These are phyloP conservation scores for Hygrocybe punicea DNA, from an alignment of 768 basidiomycete genomes.

Conservation along the genomic window DNA sequence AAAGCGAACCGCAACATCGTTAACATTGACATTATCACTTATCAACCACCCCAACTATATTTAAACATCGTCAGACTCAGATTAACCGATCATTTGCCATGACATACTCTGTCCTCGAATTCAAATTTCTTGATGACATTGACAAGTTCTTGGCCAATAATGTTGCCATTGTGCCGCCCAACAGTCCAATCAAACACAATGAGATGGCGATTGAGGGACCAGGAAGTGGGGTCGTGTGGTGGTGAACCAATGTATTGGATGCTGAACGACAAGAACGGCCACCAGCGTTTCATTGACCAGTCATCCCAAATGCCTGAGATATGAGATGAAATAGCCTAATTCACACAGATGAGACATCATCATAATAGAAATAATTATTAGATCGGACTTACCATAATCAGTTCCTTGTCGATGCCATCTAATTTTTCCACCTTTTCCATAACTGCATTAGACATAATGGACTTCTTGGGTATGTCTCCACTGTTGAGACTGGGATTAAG, in stretches of 20 bases:
- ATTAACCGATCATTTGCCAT: not conserved
- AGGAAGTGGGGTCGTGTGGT: slow-evolving; percentile 3
- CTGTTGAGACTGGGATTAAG: slow-evolving; percentile 10
- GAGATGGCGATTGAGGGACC: slow-evolving; percentile 14
- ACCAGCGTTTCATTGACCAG: slow-evolving; percentile 13
- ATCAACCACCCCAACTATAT: not conserved
- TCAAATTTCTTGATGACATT: slow-evolving; percentile 10
- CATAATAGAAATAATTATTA: too few species aligned
- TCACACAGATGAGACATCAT: not conserved
- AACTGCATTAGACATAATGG: slow-evolving; percentile 9
- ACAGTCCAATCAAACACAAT: slow-evolving; percentile 11
- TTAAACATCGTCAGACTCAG: too few species aligned
- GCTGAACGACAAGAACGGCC: slow-evolving; percentile 10
- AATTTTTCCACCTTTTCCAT: slow-evolving; percentile 8
- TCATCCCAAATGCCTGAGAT: slow-evolving; percentile 15
- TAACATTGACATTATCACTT: not conserved
- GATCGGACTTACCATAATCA: slow-evolving; percentile 14
- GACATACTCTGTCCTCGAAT: slow-evolving; percentile 11
- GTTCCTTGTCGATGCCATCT: slow-evolving; percentile 10
- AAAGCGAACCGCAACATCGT: not conserved
- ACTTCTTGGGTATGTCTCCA: slow-evolving; percentile 13
- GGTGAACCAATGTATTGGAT: slow-evolving; percentile 13
- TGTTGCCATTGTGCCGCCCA: slow-evolving; percentile 15
- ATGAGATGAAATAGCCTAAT: slow-evolving; percentile 9
- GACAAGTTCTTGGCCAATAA: slow-evolving; percentile 15